A percentile compares a stretch with the other conserved stretches of the same genome.
Evolutionary conservation across 306 rosid genomes (phyloP).

Genomic region (Vigna radiata): DNA sequence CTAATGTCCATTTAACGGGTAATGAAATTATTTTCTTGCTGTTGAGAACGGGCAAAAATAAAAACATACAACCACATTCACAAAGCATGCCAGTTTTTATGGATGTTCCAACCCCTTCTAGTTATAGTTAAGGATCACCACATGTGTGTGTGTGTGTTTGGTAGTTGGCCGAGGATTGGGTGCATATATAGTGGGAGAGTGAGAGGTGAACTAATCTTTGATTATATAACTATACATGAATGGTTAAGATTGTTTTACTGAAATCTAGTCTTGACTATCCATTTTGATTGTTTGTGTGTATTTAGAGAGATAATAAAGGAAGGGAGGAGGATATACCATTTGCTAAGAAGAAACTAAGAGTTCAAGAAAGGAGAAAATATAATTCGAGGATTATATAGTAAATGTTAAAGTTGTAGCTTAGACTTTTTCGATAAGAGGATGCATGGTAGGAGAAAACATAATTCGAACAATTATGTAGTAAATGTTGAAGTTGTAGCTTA

Average conservation of each 20-base stretch:
- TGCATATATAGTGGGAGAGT: not conserved
- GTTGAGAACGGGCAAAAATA: conserved; percentile 13
- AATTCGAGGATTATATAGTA: not conserved
- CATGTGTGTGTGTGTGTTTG: not conserved
- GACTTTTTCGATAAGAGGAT: not conserved
- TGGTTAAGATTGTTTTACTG: not conserved
- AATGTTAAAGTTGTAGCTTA: conserved; percentile 33
- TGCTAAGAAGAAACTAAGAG: not conserved
- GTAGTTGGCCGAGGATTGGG: not conserved
- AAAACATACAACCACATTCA: conserved; percentile 8
- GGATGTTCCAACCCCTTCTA: not conserved
- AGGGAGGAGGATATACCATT: not conserved
- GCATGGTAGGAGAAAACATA: not conserved
- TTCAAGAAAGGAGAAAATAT: not conserved
- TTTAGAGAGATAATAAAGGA: not conserved
- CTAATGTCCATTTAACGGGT: conserved; percentile 15
- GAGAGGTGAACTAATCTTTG: not conserved
- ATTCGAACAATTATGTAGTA: not conserved
- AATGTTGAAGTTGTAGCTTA: conserved; percentile 33
- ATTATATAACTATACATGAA: not conserved
- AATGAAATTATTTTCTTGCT: not conserved
- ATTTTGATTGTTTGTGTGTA: too few species aligned
- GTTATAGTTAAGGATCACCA: not conserved
- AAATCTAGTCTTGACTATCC: too few species aligned
- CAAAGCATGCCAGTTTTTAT: not conserved